phyloP scores from a whole-genome alignment of 2,329 filamentous ascomycete species.

The Dryadomyces sulphureus region DNA sequence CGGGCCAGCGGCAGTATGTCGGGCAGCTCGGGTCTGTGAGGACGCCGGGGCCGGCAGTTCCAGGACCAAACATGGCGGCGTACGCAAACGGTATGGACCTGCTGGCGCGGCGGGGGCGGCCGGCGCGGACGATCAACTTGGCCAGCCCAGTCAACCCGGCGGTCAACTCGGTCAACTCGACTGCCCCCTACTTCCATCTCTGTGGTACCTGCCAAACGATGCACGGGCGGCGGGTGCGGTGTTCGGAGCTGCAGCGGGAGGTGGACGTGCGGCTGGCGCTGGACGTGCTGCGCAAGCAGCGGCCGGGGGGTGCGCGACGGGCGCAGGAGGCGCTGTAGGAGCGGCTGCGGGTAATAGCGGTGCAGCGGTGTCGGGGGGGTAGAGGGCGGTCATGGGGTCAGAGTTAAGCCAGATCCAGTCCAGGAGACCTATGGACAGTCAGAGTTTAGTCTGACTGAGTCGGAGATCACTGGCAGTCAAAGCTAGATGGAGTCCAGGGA shows the following conservation, averaged over 20 bases:
- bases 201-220: conserved; percentile 6
- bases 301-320: background rate
- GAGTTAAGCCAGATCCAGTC: too few species aligned
- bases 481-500: too few species aligned
- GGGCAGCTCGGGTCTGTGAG: too few species aligned
- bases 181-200: background rate
- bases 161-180: too few species aligned
- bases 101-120: too few species aligned
- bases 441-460: too few species aligned
- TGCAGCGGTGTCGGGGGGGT: too few species aligned
- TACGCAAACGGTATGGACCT: too few species aligned
- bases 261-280: conserved; percentile 9
- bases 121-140: background rate
- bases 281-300: conserved; percentile 4
- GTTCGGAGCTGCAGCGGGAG: conserved; percentile 7
- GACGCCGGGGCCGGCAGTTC: too few species aligned
- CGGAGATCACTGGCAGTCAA: too few species aligned
- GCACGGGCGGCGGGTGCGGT: conserved; percentile 2
- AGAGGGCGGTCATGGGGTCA: background rate
- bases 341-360: background rate
- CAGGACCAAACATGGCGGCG: background rate
- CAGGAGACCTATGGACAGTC: too few species aligned
- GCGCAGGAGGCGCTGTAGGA: conserved; percentile 1
- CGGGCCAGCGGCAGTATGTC: too few species aligned
- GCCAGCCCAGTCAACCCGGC: background rate